Percentiles rank a stretch among this genome's conserved stretches.
phyloP scores from a whole-genome alignment of 805 yeast genomes.

The Candida suzukii region DNA sequence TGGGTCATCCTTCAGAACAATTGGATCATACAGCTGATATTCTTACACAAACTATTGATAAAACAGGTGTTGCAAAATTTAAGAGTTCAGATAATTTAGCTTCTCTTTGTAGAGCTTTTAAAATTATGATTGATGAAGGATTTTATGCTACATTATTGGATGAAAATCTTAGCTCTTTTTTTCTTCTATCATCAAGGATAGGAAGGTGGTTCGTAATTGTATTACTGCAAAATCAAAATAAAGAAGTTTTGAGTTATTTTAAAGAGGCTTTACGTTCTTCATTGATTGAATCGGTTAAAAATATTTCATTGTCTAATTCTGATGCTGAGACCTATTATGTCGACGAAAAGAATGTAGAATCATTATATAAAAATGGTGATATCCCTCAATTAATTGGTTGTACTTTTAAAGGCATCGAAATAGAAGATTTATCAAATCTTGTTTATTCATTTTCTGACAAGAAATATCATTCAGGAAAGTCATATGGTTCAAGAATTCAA shows the following conservation, averaged over 20 bases:
- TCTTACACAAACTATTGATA: slow-evolving; percentile 40
- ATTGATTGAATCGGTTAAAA: no score
- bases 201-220: background rate
- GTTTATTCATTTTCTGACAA: no score
- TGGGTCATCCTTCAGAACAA: background rate
- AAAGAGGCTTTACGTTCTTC: background rate
- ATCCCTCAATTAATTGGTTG: background rate
- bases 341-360: background rate
- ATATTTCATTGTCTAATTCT: background rate
- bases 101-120: slow-evolving; percentile 25
- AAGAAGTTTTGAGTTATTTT: background rate
- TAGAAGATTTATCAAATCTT: no score
- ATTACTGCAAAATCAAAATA: background rate
- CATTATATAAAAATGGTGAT: background rate
- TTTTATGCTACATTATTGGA: slow-evolving; percentile 33
- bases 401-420: background rate
- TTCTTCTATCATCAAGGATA: background rate
- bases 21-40: slow-evolving; percentile 24
- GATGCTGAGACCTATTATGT: background rate
- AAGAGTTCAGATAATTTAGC: slow-evolving; percentile 23
- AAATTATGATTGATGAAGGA: slow-evolving; percentile 37
- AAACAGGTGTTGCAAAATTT: slow-evolving; percentile 42
- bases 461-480: background rate
- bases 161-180: background rate
- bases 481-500: slow-evolving; percentile 50